phyloP scores from a whole-genome alignment of 1,139 yeast species.

The Arxiozyma slooffiae region DNA sequence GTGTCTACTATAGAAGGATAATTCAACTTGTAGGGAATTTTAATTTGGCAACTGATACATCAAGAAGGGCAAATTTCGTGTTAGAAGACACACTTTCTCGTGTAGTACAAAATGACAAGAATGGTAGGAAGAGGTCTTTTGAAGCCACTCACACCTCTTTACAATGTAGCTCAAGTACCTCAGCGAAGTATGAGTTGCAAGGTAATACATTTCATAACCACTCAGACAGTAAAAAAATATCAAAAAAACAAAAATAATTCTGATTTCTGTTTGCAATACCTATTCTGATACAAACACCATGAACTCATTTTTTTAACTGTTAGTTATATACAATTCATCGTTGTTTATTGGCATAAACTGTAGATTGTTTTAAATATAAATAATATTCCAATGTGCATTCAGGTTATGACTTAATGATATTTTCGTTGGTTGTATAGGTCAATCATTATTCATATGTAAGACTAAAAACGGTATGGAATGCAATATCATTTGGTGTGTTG shows the following conservation, averaged over 20 bases:
- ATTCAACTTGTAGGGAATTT: constrained; percentile 48
- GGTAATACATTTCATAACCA: background rate
- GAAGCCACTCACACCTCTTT: background rate
- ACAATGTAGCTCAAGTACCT: background rate
- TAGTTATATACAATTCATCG: too few relatives aligned
- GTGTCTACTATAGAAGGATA: constrained; percentile 52
- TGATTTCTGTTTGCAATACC: background rate
- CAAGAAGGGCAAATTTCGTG: constrained; percentile 18
- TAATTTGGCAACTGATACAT: constrained; percentile 23
- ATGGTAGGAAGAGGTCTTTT: background rate
- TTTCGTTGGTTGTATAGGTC: too few relatives aligned
- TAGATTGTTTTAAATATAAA: too few relatives aligned
- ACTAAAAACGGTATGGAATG: too few relatives aligned
- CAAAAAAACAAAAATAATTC: background rate
- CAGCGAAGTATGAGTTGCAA: background rate
- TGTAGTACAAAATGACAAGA: background rate
- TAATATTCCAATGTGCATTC: too few relatives aligned
- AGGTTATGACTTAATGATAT: too few relatives aligned
- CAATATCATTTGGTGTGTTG: too few relatives aligned
- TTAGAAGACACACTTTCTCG: background rate
- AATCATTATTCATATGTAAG: too few relatives aligned
- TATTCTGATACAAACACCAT: too few relatives aligned
- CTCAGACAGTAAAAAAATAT: background rate
- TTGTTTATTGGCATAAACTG: too few relatives aligned
- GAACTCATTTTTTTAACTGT: background rate